Conservation (phyloP, 1,139 yeast species). For the Lizanozyma gosingica region DNA sequence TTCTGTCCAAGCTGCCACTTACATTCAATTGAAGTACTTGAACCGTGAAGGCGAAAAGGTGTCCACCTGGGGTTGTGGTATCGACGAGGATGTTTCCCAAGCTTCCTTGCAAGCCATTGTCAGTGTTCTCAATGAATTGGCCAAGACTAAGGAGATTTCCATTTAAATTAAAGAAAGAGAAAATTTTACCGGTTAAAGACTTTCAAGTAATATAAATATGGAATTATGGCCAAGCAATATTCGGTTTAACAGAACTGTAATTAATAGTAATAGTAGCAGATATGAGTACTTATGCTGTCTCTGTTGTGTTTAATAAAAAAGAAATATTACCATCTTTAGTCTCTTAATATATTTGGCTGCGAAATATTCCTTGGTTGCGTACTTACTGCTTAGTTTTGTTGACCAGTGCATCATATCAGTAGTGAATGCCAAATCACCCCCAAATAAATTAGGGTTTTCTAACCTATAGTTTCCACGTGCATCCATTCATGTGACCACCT, state of each 20-base stretch:
- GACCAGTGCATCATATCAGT: no score
- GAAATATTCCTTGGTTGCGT: no score
- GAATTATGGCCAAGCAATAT: no score
- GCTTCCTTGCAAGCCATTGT: conserved; percentile 79
- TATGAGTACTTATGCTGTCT: not conserved
- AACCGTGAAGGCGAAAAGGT: conserved; percentile 34
- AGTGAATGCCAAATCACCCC: no score
- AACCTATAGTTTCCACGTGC: no score
- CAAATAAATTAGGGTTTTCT: no score
- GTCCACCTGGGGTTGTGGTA: conserved; percentile 88
- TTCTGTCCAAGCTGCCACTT: conserved; percentile 82
- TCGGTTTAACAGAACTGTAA: no score
- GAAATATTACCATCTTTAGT: no score
- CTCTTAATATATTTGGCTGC: no score
- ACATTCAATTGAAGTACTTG: conserved; percentile 47
- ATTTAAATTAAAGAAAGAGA: not conserved
- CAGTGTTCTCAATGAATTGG: conserved; percentile 56
- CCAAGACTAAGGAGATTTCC: conserved; percentile 5
- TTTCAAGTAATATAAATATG: not conserved
- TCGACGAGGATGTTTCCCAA: conserved; percentile 85
- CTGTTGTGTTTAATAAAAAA: not conserved
- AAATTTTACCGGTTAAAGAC: not conserved
- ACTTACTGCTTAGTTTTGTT: no score
- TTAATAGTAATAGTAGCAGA: not conserved
- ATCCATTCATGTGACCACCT: no score